Evolutionary conservation across 2,329 filamentous ascomycete genomes (phyloP).

Genomic region (Rhinocladiella mackenziei): DNA sequence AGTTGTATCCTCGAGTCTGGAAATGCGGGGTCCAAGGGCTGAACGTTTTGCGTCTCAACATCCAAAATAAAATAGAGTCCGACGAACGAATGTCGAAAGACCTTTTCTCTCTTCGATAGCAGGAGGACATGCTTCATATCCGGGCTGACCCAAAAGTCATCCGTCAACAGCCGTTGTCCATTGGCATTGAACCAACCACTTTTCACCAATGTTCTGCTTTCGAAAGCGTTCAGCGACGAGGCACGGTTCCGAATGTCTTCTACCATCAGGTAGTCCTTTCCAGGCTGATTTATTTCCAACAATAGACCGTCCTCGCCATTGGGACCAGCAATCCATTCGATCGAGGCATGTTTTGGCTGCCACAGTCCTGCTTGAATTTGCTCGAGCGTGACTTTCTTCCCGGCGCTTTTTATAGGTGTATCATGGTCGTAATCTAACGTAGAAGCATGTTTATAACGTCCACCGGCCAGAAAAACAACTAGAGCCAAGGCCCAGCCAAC

Average conservation of each 20-base stretch:
- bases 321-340: conserved; percentile 48
- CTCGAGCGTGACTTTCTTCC: conserved; percentile 42
- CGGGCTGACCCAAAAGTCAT: conserved; percentile 68
- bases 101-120: conserved; percentile 65
- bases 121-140: conserved; percentile 83
- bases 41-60: conserved; percentile 70
- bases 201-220: conserved; percentile 72
- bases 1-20: conserved; percentile 68
- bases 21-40: conserved; percentile 71
- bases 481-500: conserved; percentile 46
- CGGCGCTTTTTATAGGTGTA: conserved; percentile 36
- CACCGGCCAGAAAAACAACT: conserved; percentile 40
- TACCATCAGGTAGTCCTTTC: conserved; percentile 74
- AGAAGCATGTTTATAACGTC: conserved; percentile 34
- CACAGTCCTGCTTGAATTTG: conserved; percentile 41
- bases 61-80: conserved; percentile 90
- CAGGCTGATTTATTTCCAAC: conserved; percentile 61
- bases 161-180: conserved; percentile 54
- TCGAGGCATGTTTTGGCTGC: conserved; percentile 37
- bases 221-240: conserved; percentile 38
- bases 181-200: conserved; percentile 58
- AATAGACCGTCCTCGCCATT: conserved; percentile 69
- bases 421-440: conserved; percentile 32
- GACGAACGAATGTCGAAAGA: conserved; percentile 87
- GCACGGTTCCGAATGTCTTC: conserved; percentile 70